Evolutionary conservation across 257 asterid genomes (phyloP).

Genomic region (Penstemon eatonii): DNA sequence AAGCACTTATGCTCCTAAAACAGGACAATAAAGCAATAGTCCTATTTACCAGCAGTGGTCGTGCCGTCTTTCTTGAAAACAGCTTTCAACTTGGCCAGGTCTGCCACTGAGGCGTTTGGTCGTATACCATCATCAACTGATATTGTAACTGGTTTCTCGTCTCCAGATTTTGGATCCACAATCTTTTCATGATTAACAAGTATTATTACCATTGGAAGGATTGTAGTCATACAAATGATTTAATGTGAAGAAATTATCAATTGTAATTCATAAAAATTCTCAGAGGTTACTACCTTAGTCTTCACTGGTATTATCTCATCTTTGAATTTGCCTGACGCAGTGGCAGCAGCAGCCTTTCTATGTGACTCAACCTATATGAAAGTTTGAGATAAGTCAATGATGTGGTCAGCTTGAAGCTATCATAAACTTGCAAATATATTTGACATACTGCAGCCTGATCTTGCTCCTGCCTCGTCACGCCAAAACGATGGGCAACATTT

Average conservation of each 20-base stretch:
- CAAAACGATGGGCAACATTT: conserved; percentile 93
- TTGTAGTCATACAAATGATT: background rate
- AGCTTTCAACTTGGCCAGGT: conserved; percentile 76
- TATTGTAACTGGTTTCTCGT: conserved; percentile 81
- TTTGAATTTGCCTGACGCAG: conserved; percentile 89
- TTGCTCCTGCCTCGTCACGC: conserved; percentile 88
- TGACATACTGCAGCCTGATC: conserved; percentile 96
- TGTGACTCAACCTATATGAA: conserved; percentile 80
- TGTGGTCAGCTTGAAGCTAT: background rate
- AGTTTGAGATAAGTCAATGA: background rate
- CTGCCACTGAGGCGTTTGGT: conserved; percentile 60
- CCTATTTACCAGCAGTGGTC: conserved; percentile 84
- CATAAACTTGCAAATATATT: conserved; percentile 7
- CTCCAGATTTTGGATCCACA: conserved; percentile 95
- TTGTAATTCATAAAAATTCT: background rate
- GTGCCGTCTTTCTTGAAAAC: conserved; percentile 99
- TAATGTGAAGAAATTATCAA: background rate
- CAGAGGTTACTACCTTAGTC: conserved; percentile 60
- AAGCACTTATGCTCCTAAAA: conserved; percentile 18
- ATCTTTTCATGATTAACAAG: conserved; percentile 43
- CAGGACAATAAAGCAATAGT: background rate
- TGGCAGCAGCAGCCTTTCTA: conserved; percentile 96
- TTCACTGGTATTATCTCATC: conserved; percentile 92
- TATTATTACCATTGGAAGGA: conserved; percentile 21
- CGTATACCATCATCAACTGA: conserved; percentile 93